Evolutionary conservation across 768 basidiomycete genomes (phyloP).

Genomic region (Pholiota microspora): DNA sequence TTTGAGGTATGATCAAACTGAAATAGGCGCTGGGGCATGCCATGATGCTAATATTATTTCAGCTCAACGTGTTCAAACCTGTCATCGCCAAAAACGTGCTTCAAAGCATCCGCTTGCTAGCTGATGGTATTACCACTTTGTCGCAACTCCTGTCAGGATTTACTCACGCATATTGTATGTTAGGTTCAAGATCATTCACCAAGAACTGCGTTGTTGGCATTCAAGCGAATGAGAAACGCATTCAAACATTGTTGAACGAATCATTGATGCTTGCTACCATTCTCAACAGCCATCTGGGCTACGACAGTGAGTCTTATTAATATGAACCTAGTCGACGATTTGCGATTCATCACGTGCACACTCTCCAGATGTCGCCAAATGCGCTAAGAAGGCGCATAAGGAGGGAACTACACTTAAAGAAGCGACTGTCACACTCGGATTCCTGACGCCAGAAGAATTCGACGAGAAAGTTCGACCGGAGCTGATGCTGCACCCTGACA

Average conservation of each 20-base stretch:
- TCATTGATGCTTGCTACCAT: constrained; percentile 98
- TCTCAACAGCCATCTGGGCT: constrained; percentile 92
- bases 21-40: neutral
- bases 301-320: constrained; percentile 74
- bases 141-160: constrained; percentile 7
- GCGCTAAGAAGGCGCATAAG: constrained; percentile 99
- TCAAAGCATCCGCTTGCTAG: constrained; percentile 90
- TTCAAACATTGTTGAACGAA: constrained; percentile 85
- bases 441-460: constrained; percentile 88
- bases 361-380: constrained; percentile 87
- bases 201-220: constrained; percentile 97
- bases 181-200: constrained; percentile 89
- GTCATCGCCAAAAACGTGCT: constrained; percentile 98
- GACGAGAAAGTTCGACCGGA: constrained; percentile 92
- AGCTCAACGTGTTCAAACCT: constrained; percentile 99
- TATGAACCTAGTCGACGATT: neutral
- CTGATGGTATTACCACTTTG: constrained; percentile 64
- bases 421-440: constrained; percentile 85
- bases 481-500: constrained; percentile 77
- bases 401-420: constrained; percentile 96
- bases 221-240: constrained; percentile 93
- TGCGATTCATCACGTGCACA: constrained; percentile 11
- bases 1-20: constrained; percentile 74
- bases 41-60: constrained; percentile 10
- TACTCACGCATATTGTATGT: constrained; percentile 10